Percentiles rank a stretch among this genome's conserved stretches.
Evolutionary conservation across 371 early-diverging fungal species (phyloP).

Genomic region (Batkoa obscura): DNA sequence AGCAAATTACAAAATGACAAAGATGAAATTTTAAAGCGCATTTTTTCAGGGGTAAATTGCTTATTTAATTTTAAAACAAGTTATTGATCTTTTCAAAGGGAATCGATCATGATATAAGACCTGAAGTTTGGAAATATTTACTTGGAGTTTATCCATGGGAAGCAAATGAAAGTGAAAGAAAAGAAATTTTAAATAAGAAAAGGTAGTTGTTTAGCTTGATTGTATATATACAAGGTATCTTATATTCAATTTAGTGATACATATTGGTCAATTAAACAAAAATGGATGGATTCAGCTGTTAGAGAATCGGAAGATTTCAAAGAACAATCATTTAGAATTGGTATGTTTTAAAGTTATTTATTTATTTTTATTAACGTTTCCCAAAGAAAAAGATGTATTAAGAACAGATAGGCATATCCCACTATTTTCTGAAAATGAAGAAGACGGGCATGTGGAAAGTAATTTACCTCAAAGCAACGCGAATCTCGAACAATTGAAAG

Average conservation of each 20-base stretch:
- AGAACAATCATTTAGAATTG: constrained; percentile 71
- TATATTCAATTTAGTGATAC: constrained; percentile 25
- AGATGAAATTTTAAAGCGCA: constrained; percentile 26
- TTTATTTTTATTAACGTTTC: background rate
- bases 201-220: too few species aligned
- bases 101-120: constrained; percentile 57
- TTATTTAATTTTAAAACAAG: background rate
- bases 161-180: constrained; percentile 52
- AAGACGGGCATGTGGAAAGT: background rate
- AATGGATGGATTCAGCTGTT: constrained; percentile 50
- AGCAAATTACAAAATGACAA: constrained; percentile 21
- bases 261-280: constrained; percentile 52
- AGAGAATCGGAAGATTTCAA: constrained; percentile 30
- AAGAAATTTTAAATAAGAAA: constrained; percentile 30
- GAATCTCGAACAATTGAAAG: constrained; percentile 61
- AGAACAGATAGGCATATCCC: constrained; percentile 73
- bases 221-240: background rate
- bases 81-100: constrained; percentile 18
- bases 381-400: constrained; percentile 73
- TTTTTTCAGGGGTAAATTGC: constrained; percentile 34
- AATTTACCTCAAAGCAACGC: constrained; percentile 26
- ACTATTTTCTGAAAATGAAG: constrained; percentile 33
- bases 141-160: constrained; percentile 71
- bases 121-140: constrained; percentile 78
- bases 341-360: constrained; percentile 13